phyloP scores from a whole-genome alignment of 352 stramenopile genomes.

The Pythium oligandrum region DNA sequence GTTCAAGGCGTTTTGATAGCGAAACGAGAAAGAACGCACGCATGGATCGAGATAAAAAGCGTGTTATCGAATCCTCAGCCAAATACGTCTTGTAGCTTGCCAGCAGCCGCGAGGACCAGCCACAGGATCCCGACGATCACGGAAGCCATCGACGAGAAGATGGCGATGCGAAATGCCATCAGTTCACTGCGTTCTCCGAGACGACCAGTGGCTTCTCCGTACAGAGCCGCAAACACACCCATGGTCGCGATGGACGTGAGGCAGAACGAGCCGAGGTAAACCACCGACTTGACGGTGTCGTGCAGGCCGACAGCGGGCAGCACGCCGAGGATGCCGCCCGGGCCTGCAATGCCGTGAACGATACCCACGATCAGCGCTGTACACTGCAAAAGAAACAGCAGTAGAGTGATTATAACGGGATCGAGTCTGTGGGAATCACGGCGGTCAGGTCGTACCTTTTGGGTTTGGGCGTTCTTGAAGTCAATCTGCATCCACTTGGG shows the following conservation, averaged over 20 bases:
- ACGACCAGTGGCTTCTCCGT: conserved; percentile 58
- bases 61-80: conserved; percentile 1
- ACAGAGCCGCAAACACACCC: conserved; percentile 79
- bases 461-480: conserved; percentile 7
- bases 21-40: too few species aligned
- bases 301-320: conserved; percentile 78
- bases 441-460: not conserved
- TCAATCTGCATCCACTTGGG: conserved; percentile 38
- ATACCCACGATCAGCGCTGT: conserved; percentile 58
- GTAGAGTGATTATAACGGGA: too few species aligned
- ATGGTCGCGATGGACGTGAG: conserved; percentile 82
- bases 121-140: conserved; percentile 59
- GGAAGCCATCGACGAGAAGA: conserved; percentile 49
- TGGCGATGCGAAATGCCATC: conserved; percentile 39
- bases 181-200: conserved; percentile 14
- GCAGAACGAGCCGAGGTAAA: conserved; percentile 88
- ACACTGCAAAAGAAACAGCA: conserved; percentile 8
- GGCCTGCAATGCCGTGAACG: conserved; percentile 83
- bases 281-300: conserved; percentile 22
- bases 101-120: conserved; percentile 60
- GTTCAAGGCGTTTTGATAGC: too few species aligned
- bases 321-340: conserved; percentile 72
- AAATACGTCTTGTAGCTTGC: conserved; percentile 62
- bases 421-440: too few species aligned
- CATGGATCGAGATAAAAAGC: too few species aligned